Conservation (phyloP, 371 early-diverging fungal species). For the Blakeslea trispora region DNA sequence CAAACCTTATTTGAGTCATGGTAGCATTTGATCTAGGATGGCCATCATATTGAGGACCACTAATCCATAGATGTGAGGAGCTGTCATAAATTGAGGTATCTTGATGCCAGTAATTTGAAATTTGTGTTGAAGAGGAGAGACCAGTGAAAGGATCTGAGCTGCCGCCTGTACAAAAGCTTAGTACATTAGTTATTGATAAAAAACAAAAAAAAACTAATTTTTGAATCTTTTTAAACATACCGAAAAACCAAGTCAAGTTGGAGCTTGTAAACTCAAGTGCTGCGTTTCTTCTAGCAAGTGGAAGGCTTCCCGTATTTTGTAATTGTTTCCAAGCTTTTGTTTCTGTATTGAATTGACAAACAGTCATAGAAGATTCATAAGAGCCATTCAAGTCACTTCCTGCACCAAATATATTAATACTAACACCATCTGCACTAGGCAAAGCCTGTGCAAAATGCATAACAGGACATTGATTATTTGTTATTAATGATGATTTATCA, state of each 20-base stretch:
- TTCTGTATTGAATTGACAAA: slow-evolving; percentile 24
- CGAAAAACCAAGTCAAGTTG: slow-evolving; percentile 18
- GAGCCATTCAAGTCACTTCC: slow-evolving; percentile 21
- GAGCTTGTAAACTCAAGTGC: slow-evolving; percentile 14
- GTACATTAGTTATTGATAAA: not conserved
- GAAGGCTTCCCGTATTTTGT: slow-evolving; percentile 1
- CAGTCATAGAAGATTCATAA: slow-evolving; percentile 14
- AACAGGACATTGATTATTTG: slow-evolving; percentile 21
- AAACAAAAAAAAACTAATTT: too few species aligned
- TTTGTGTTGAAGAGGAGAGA: slow-evolving; percentile 2
- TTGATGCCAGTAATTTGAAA: slow-evolving; percentile 25
- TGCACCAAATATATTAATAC: slow-evolving; percentile 26
- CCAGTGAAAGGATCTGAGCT: slow-evolving; percentile 27
- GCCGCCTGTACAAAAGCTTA: slow-evolving; percentile 21
- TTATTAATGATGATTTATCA: slow-evolving; percentile 12
- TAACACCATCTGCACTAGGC: slow-evolving; percentile 12
- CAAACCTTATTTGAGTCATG: slow-evolving; percentile 31
- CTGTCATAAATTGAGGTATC: slow-evolving; percentile 22
- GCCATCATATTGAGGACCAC: slow-evolving; percentile 10
- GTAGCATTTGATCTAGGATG: slow-evolving; percentile 25
- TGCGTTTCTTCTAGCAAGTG: slow-evolving; percentile 27
- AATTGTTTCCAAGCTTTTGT: slow-evolving; percentile 15
- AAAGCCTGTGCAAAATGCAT: slow-evolving; percentile 28
- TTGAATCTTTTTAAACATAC: slow-evolving; percentile 14
- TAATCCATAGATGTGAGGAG: slow-evolving; percentile 6